Evolutionary conservation across 495 filamentous ascomycete genomes (phyloP).

Genomic region (Xylaria scruposa): DNA sequence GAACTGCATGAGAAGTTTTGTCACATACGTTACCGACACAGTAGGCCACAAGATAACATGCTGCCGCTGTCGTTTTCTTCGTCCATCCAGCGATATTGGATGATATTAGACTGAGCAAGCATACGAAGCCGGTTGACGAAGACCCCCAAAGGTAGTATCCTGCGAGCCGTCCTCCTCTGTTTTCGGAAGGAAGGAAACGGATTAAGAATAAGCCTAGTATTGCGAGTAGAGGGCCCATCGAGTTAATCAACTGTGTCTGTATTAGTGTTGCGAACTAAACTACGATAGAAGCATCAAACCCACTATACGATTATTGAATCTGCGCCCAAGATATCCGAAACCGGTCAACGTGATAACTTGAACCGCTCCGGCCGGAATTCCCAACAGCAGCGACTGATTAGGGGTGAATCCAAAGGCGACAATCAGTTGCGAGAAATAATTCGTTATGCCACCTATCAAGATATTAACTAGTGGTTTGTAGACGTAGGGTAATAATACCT

Average conservation of each 20-base stretch:
- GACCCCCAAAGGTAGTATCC: slow-evolving; percentile 71
- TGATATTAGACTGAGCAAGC: slow-evolving; percentile 63
- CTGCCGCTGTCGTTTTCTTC: slow-evolving; percentile 76
- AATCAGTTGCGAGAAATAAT: slow-evolving; percentile 75
- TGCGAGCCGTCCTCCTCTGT: slow-evolving; percentile 64
- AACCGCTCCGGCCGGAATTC: slow-evolving; percentile 69
- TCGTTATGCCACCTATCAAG: slow-evolving; percentile 63
- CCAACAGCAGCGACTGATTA: slow-evolving; percentile 69
- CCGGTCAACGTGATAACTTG: slow-evolving; percentile 67
- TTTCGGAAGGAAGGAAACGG: slow-evolving; percentile 65
- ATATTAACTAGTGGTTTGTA: background rate
- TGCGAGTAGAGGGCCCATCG: slow-evolving; percentile 27
- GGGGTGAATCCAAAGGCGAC: slow-evolving; percentile 64
- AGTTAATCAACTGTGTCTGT: slow-evolving; percentile 16
- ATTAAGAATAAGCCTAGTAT: slow-evolving; percentile 70
- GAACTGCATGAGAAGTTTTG: slow-evolving; percentile 31
- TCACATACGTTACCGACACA: slow-evolving; percentile 66
- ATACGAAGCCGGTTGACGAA: slow-evolving; percentile 64
- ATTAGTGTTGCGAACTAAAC: background rate
- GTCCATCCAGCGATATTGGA: slow-evolving; percentile 76
- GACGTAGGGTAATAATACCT: slow-evolving; percentile 4
- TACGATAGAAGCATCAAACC: background rate
- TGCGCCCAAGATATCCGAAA: slow-evolving; percentile 67
- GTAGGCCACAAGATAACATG: slow-evolving; percentile 75
- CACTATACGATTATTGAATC: slow-evolving; percentile 60